phyloP scores from a whole-genome alignment of 176 grass and related monocot species.

The Pharus latifolius region DNA sequence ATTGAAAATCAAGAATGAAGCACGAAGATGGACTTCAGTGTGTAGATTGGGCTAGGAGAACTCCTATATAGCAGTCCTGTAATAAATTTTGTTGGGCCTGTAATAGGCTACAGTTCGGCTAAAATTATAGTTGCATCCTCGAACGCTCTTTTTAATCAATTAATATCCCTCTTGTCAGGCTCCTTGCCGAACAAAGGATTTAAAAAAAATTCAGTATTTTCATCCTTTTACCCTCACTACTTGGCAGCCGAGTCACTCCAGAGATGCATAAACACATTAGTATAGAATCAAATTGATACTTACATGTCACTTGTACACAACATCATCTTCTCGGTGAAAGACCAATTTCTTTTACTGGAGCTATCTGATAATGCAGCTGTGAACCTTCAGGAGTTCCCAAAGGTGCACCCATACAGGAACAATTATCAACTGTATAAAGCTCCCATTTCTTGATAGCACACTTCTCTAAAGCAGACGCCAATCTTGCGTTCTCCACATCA shows the following conservation, averaged over 20 bases:
- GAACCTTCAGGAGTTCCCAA: conserved; percentile 71
- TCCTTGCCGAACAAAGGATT: no score
- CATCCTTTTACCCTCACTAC: background rate
- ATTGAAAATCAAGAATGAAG: no score
- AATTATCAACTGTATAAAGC: conserved; percentile 78
- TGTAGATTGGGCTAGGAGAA: no score
- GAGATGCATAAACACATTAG: background rate
- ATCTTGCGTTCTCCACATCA: conserved; percentile 24
- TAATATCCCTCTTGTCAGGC: no score
- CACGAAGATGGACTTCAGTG: no score
- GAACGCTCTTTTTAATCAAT: no score
- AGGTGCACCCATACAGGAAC: conserved; percentile 46
- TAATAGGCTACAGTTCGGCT: no score
- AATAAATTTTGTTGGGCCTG: no score
- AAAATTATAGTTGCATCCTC: no score
- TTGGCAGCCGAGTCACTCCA: background rate
- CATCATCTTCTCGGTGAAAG: conserved; percentile 30
- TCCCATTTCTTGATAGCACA: conserved; percentile 88
- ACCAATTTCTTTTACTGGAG: conserved; percentile 19
- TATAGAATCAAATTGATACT: background rate
- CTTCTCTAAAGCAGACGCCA: conserved; percentile 57
- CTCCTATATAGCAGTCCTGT: no score
- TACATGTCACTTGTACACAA: conserved; percentile 3
- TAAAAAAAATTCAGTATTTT: background rate
- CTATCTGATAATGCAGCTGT: conserved; percentile 52